Percentiles rank a stretch among this genome's conserved stretches.
These are phyloP conservation scores for Candida ovalis DNA, from an alignment of 805 yeast species.

Conservation along the genomic window DNA sequence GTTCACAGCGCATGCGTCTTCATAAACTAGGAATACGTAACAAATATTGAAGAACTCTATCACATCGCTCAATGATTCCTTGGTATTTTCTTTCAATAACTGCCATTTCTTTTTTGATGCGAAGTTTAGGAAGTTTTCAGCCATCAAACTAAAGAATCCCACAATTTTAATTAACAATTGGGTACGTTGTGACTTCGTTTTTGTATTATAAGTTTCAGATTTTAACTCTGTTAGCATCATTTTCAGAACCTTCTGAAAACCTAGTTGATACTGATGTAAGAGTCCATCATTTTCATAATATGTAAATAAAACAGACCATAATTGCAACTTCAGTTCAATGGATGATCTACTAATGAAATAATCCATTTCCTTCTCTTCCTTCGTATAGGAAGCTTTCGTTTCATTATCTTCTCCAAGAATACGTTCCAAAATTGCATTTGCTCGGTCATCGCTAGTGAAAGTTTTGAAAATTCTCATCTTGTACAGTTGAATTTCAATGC, in stretches of 20 bases:
- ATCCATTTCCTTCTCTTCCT: slow-evolving; percentile 49
- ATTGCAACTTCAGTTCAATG: slow-evolving; percentile 58
- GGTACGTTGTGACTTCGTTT: slow-evolving; percentile 33
- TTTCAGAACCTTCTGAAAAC: slow-evolving; percentile 49
- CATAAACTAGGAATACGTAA: slow-evolving; percentile 49
- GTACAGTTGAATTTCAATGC: slow-evolving; percentile 59
- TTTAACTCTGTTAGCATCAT: slow-evolving; percentile 39
- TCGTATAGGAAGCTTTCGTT: slow-evolving; percentile 27
- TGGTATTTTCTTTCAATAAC: slow-evolving; percentile 5
- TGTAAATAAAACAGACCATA: slow-evolving; percentile 72
- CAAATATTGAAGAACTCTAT: slow-evolving; percentile 37
- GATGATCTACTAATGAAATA: slow-evolving; percentile 62
- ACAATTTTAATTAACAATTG: slow-evolving; percentile 45
- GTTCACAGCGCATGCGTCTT: slow-evolving; percentile 43
- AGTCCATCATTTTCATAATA: slow-evolving; percentile 39
- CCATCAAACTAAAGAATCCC: slow-evolving; percentile 51
- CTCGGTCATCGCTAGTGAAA: slow-evolving; percentile 48
- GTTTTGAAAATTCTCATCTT: slow-evolving; percentile 67
- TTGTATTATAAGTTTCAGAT: slow-evolving; percentile 19
- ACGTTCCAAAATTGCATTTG: slow-evolving; percentile 23
- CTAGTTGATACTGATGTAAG: slow-evolving; percentile 37
- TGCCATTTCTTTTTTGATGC: slow-evolving; percentile 35
- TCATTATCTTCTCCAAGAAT: slow-evolving; percentile 26
- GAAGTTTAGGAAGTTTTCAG: slow-evolving; percentile 33
- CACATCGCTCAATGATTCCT: slow-evolving; percentile 19